phyloP scores from a whole-genome alignment of 192 early-diverging fungal species.

The Geranomyces michiganensis region DNA sequence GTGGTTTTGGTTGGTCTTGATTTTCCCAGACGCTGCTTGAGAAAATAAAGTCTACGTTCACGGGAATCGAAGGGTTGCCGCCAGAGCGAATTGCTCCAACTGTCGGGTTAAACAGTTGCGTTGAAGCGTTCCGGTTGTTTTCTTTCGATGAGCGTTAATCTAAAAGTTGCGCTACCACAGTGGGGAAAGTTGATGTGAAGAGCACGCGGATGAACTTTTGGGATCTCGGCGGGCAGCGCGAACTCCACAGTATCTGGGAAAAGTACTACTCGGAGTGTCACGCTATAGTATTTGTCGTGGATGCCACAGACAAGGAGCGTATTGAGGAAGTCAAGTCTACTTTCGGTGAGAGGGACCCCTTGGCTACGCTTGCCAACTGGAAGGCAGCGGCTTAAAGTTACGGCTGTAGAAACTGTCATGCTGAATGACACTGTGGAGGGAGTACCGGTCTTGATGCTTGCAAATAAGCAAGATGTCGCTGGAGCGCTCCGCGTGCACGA shows the following conservation, averaged over 20 bases:
- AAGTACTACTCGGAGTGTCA: conserved; percentile 94
- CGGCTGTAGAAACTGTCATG: conserved; percentile 70
- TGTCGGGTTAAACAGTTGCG: conserved; percentile 88
- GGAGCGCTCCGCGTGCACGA: conserved; percentile 69
- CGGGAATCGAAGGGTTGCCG: conserved; percentile 70
- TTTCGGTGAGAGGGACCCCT: conserved; percentile 61
- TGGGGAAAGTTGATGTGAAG: conserved; percentile 76
- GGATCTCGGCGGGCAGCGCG: conserved; percentile 92
- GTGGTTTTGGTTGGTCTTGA: too few species aligned
- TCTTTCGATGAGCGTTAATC: too few species aligned
- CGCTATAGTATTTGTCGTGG: conserved; percentile 91
- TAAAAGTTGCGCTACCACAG: conserved; percentile 44
- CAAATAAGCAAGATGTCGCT: conserved; percentile 89
- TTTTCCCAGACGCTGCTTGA: conserved; percentile 81
- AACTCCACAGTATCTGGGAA: conserved; percentile 88
- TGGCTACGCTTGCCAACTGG: not conserved
- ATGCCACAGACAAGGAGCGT: conserved; percentile 78
- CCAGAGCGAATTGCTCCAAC: conserved; percentile 93
- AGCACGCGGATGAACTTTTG: conserved; percentile 82
- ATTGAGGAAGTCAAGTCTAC: conserved; percentile 77
- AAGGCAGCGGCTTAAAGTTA: not conserved
- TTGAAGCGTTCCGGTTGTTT: too few species aligned
- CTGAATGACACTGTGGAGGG: conserved; percentile 74
- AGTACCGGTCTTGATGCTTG: conserved; percentile 88
- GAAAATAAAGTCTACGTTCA: conserved; percentile 80